Evolutionary conservation across 768 basidiomycete species (phyloP), one percentile per base, ranked within the genome.

Genomic region (Astraeus odoratus): DNA sequence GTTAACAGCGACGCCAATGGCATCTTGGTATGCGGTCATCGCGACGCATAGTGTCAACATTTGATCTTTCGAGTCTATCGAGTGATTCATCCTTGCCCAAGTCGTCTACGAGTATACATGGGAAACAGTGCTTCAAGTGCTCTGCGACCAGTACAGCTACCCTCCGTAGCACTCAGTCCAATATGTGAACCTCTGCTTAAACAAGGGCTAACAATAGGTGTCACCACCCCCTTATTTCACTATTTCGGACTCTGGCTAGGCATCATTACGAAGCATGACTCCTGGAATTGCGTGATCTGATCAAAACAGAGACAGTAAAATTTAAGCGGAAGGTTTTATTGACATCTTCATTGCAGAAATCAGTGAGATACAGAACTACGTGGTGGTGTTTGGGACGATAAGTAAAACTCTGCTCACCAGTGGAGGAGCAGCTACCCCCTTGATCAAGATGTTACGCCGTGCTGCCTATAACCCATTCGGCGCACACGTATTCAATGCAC

Each of bases 101-200:
- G 82, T 89, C 0, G 82, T 89, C 34, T 87, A 87, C 64, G 87
- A 93, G 58, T 71, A 83, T n/a, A n/a, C n/a, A n/a, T n/a, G n/a
- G n/a, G n/a, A n/a, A n/a, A n/a, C n/a, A n/a, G n/a, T n/a, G n/a
- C n/a, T n/a, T n/a, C n/a, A n/a, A n/a, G n/a, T n/a, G n/a, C n/a
- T n/a, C n/a, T n/a, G n/a, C n/a, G n/a, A n/a, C n/a, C n/a, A n/a
- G n/a, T n/a, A n/a, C n/a, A n/a, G n/a, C n/a, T n/a, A n/a, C n/a
- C n/a, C n/a, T n/a, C n/a, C n/a, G n/a, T n/a, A n/a, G n/a, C n/a
- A n/a, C n/a, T n/a, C n/a, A n/a, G n/a, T n/a, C n/a, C n/a, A n/a
- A n/a, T n/a, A n/a, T n/a, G n/a, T n/a, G n/a, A n/a, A n/a, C n/a
- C n/a, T n/a, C n/a, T n/a, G n/a, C n/a, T n/a, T n/a, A n/a, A n/a